Evolutionary conservation across 345 rosid species (phyloP).

Genomic region (Salix purpurea): DNA sequence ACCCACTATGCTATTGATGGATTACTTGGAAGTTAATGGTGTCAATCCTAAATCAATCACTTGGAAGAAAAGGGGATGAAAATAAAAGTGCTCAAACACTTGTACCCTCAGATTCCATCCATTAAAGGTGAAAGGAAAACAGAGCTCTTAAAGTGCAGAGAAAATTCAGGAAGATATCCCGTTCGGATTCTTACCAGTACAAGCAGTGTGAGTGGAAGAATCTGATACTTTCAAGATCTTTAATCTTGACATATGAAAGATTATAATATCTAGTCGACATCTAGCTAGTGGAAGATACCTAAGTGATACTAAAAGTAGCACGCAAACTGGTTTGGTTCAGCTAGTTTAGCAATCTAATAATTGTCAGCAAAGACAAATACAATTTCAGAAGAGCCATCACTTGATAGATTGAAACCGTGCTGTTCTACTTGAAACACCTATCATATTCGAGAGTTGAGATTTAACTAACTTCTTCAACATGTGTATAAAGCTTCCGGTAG

Average conservation of each 20-base stretch:
- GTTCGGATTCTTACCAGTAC: not conserved
- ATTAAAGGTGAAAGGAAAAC: slow-evolving; percentile 13
- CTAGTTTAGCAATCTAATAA: not conserved
- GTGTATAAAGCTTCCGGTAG: not conserved
- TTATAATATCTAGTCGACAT: not conserved
- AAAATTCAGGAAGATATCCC: not conserved
- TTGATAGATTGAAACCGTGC: not conserved
- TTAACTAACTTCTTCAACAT: not conserved
- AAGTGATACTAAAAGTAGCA: not conserved
- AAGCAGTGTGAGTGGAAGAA: not conserved
- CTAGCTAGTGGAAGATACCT: not conserved
- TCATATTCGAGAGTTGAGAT: not conserved
- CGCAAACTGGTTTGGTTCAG: not conserved
- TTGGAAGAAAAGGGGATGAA: slow-evolving; percentile 7
- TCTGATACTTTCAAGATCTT: not conserved
- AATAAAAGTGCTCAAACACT: not conserved
- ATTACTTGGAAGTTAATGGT: not conserved
- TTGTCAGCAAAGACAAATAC: not conserved
- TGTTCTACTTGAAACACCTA: not conserved
- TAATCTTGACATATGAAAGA: not conserved
- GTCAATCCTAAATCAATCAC: not conserved
- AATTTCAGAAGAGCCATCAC: not conserved
- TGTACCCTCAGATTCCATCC: slow-evolving; percentile 3
- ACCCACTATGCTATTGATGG: not conserved
- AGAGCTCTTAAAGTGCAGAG: slow-evolving; percentile 13